Percentiles rank a stretch among this genome's conserved stretches.
Evolutionary conservation across 2,329 filamentous ascomycete species (phyloP).

Genomic region (Colletotrichum navitas): DNA sequence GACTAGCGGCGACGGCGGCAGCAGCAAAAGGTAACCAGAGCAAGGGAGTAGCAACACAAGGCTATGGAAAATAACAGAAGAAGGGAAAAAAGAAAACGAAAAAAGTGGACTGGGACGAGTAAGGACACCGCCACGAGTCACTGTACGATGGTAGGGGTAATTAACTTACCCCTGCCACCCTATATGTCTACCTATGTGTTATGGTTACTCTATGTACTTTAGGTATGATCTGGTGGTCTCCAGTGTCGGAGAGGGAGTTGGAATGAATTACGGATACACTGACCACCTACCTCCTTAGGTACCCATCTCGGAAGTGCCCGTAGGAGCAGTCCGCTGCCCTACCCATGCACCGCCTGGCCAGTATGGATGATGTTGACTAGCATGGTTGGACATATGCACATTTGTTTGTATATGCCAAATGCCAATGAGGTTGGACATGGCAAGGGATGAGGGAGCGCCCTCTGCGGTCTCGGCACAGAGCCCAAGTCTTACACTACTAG

Average conservation of each 20-base stretch:
- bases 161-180: too few species aligned
- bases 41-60: neutral
- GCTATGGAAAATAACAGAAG: neutral
- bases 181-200: neutral
- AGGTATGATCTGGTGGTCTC: neutral
- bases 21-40: neutral
- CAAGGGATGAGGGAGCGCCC: neutral
- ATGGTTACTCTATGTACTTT: neutral
- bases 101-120: conserved; percentile 7
- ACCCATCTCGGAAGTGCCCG: too few species aligned
- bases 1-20: neutral
- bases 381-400: too few species aligned
- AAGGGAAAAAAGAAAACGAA: neutral
- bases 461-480: conserved; percentile 38
- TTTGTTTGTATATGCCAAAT: neutral
- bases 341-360: neutral
- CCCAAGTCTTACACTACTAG: conserved; percentile 1
- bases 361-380: too few species aligned
- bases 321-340: neutral
- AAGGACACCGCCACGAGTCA: neutral
- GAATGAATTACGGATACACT: neutral
- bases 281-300: too few species aligned
- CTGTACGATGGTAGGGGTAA: too few species aligned
- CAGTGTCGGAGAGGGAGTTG: neutral
- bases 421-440: conserved; percentile 18